These are phyloP conservation scores for Lactarius sp. DNA, from an alignment of 768 basidiomycete genomes.

Conservation along the genomic window DNA sequence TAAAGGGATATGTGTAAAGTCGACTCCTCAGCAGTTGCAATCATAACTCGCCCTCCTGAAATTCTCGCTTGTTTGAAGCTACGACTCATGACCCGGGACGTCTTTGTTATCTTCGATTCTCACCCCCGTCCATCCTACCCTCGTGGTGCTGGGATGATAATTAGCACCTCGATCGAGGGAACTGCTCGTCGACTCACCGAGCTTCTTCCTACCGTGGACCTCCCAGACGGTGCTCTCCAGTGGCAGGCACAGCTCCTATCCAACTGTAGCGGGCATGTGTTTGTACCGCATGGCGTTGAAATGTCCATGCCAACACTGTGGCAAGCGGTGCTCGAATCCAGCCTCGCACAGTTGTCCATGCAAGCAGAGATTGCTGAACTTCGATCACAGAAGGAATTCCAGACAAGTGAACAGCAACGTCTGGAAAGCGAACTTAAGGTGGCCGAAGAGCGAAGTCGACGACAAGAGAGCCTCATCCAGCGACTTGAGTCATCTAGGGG, in stretches of 20 bases:
- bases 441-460: constrained; percentile 5
- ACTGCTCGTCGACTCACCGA: constrained; percentile 43
- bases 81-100: constrained; percentile 23
- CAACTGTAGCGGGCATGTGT: constrained; percentile 56
- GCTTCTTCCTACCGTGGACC: constrained; percentile 47
- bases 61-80: constrained; percentile 52
- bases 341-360: constrained; percentile 42
- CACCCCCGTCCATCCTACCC: constrained; percentile 56
- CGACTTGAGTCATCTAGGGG: not conserved
- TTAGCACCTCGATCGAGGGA: constrained; percentile 43
- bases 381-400: constrained; percentile 14
- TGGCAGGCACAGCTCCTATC: constrained; percentile 64
- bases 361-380: constrained; percentile 36
- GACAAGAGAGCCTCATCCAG: constrained; percentile 7
- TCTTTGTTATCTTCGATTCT: constrained; percentile 64
- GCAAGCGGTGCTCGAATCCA: constrained; percentile 45
- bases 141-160: constrained; percentile 53
- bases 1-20: constrained; percentile 29
- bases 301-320: constrained; percentile 29
- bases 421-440: constrained; percentile 20
- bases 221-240: constrained; percentile 42
- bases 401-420: constrained; percentile 27
- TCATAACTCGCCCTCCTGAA: constrained; percentile 70
- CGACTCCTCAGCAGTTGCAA: constrained; percentile 36
- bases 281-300: constrained; percentile 35